Percentiles rank a stretch among this genome's conserved stretches.
These are phyloP conservation scores for Pelargonium nanum DNA, from an alignment of 345 rosid species.

Conservation along the genomic window DNA sequence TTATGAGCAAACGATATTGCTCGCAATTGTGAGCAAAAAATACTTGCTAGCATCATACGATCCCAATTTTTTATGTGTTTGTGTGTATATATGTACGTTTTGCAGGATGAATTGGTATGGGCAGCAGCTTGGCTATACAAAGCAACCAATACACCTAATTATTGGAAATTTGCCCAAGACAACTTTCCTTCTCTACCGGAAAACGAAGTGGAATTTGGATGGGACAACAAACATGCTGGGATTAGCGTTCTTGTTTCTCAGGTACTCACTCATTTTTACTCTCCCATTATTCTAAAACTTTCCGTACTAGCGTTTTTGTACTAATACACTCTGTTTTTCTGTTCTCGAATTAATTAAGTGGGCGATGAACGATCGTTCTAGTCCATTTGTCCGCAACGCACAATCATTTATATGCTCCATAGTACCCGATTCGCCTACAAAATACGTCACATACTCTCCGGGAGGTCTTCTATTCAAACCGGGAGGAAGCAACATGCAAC, in stretches of 20 bases:
- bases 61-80: too few species aligned
- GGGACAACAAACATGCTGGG: constrained; percentile 82
- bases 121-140: constrained; percentile 75
- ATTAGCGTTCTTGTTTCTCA: constrained; percentile 57
- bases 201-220: constrained; percentile 46
- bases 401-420: constrained; percentile 32
- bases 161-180: constrained; percentile 30
- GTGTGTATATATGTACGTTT: background rate
- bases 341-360: too few species aligned
- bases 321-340: too few species aligned
- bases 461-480: constrained; percentile 49
- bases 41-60: too few species aligned
- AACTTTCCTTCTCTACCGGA: constrained; percentile 21
- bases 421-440: constrained; percentile 50
- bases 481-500: constrained; percentile 49
- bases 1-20: too few species aligned
- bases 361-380: constrained; percentile 6
- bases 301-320: too few species aligned
- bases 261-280: constrained; percentile 20
- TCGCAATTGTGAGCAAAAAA: too few species aligned
- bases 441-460: constrained; percentile 32
- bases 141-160: constrained; percentile 43
- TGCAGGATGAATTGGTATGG: constrained; percentile 80
- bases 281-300: too few species aligned
- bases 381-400: constrained; percentile 22